Evolutionary conservation across 2,329 filamentous ascomycete species (phyloP).

Genomic region (Sporothrix euskadiensis): DNA sequence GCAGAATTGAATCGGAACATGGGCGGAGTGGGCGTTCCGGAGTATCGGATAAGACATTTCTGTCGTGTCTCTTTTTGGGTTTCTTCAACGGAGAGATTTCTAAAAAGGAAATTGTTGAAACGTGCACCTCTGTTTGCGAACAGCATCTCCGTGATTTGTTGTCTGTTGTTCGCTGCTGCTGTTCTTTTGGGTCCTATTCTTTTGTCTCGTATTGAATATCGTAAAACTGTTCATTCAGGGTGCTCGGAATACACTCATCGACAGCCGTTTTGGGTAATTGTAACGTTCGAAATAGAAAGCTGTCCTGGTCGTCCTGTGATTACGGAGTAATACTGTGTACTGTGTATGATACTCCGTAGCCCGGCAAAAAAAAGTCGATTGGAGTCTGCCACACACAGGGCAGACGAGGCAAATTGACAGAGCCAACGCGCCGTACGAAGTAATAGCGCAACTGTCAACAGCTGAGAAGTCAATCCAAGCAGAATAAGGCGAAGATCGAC

Average conservation of each 20-base stretch:
- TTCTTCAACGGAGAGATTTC: not conserved
- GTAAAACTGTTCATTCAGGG: not conserved
- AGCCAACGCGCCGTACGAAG: not conserved
- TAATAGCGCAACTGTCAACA: not conserved
- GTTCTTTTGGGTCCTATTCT: not conserved
- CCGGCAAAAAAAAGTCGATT: not conserved
- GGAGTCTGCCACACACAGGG: not conserved
- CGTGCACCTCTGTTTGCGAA: not conserved
- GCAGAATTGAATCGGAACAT: not conserved
- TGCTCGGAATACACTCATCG: not conserved
- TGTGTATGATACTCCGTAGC: not conserved
- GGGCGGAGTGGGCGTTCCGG: not conserved
- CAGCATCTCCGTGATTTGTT: not conserved
- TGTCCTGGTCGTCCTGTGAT: not conserved
- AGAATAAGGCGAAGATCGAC: slow-evolving; percentile 18
- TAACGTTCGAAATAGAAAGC: not conserved
- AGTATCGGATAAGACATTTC: not conserved
- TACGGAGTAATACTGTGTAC: too few relatives aligned
- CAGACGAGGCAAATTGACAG: not conserved
- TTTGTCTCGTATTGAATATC: not conserved
- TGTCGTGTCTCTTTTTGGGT: not conserved
- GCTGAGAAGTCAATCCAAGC: not conserved
- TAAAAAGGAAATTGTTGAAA: not conserved
- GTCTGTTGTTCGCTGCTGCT: not conserved
- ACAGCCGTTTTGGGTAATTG: not conserved